A percentile compares a stretch with the other conserved stretches of the same genome.
Conservation (phyloP, 768 basidiomycete genomes). For the Amanita exitialis region DNA sequence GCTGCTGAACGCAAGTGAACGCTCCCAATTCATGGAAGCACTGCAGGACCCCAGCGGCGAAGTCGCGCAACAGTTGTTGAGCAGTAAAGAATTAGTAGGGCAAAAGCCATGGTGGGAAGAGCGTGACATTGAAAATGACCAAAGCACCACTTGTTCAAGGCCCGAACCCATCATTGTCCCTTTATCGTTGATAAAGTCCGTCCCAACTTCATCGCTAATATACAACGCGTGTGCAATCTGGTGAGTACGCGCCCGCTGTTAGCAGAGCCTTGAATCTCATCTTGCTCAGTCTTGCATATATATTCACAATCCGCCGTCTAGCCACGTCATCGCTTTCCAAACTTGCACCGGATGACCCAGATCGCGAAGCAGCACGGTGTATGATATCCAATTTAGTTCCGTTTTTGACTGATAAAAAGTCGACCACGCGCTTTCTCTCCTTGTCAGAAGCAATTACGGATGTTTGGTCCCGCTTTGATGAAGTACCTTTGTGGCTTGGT, state of each 20-base stretch:
- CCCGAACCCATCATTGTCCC: conserved; percentile 41
- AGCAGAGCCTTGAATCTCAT: neutral
- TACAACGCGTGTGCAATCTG: conserved; percentile 63
- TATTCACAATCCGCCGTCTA: conserved; percentile 54
- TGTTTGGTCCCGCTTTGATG: conserved; percentile 53
- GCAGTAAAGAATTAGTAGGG: conserved; percentile 42
- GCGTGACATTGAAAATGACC: conserved; percentile 6
- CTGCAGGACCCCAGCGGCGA: conserved; percentile 55
- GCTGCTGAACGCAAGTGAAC: conserved; percentile 50
- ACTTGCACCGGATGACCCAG: conserved; percentile 26
- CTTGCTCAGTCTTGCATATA: conserved; percentile 51
- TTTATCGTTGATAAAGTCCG: conserved; percentile 27
- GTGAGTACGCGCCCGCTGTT: conserved; percentile 31
- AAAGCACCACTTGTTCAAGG: conserved; percentile 20
- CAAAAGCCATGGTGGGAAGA: conserved; percentile 70
- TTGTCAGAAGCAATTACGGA: conserved; percentile 47
- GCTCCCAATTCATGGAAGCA: conserved; percentile 45
- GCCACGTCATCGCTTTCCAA: conserved; percentile 46
- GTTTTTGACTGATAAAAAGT: conserved; percentile 52
- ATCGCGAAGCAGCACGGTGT: conserved; percentile 34
- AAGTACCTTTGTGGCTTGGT: conserved; percentile 24
- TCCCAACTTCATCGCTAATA: conserved; percentile 32
- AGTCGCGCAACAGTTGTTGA: conserved; percentile 47
- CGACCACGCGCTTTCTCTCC: conserved; percentile 40
- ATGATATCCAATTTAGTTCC: conserved; percentile 47